Conservation (phyloP, 164 flowering plant genomes). For the Magnolia changhungtana region DNA sequence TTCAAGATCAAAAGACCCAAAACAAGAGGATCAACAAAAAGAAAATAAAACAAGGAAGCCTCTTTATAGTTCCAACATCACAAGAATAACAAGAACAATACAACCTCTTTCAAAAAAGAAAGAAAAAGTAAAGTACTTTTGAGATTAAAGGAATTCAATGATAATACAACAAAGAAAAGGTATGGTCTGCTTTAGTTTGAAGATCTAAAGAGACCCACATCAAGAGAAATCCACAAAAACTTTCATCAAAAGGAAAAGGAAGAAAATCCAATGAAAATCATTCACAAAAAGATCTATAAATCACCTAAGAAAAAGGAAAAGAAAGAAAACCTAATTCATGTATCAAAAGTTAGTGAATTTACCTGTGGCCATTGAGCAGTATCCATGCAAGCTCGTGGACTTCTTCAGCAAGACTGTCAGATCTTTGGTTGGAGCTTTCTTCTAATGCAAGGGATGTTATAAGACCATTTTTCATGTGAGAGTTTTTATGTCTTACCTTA, state of each 20-base stretch:
- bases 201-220: background rate
- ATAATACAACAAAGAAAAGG: constrained; percentile 4
- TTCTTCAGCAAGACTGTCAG: background rate
- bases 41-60: background rate
- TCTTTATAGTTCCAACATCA: constrained; percentile 1
- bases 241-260: background rate
- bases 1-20: constrained; percentile 2
- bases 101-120: constrained; percentile 3
- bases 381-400: constrained; percentile 14
- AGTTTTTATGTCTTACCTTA: background rate
- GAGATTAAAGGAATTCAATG: background rate
- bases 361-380: constrained; percentile 18
- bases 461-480: constrained; percentile 1
- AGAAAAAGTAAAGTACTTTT: background rate
- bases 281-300: background rate
- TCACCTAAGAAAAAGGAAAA: background rate
- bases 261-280: constrained; percentile 8
- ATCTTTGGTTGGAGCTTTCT: constrained; percentile 8
- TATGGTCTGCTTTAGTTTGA: background rate
- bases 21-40: background rate
- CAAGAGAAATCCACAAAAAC: background rate
- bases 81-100: constrained; percentile 1
- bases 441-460: constrained; percentile 7
- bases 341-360: background rate
- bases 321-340: background rate